Conservation (phyloP, 257 asterid species). For the Jasminum sambac region DNA sequence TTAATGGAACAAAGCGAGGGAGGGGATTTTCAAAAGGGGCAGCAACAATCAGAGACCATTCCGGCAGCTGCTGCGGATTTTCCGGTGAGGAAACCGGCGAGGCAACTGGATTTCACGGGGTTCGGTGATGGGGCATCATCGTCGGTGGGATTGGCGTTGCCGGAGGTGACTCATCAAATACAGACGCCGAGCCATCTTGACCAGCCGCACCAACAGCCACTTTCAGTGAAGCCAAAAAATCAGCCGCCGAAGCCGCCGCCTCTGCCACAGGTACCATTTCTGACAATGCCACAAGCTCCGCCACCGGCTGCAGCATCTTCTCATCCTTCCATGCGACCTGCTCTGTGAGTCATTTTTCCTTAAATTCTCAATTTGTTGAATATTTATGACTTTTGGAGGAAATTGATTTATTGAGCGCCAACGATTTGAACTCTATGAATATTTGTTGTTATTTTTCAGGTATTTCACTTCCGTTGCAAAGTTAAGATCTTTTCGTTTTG, state of each 20-base stretch:
- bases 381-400: neutral
- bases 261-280: constrained; percentile 45
- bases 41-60: constrained; percentile 51
- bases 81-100: constrained; percentile 83
- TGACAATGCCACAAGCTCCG: constrained; percentile 54
- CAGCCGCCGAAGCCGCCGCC: constrained; percentile 32
- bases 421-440: constrained; percentile 2
- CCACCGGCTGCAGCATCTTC: constrained; percentile 47
- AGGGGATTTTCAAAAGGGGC: constrained; percentile 63
- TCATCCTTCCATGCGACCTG: constrained; percentile 56
- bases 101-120: constrained; percentile 96
- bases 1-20: constrained; percentile 78
- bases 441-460: constrained; percentile 2
- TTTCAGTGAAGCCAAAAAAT: constrained; percentile 29
- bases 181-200: constrained; percentile 37
- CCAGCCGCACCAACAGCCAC: constrained; percentile 26
- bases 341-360: constrained; percentile 47
- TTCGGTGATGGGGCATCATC: constrained; percentile 41
- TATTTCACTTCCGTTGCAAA: neutral
- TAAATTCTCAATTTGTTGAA: neutral
- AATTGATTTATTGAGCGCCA: constrained; percentile 17
- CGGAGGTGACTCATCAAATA: constrained; percentile 36
- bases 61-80: constrained; percentile 52
- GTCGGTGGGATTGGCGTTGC: constrained; percentile 25
- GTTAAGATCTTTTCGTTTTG: constrained; percentile 20